Percentiles rank a stretch among this genome's conserved stretches.
Evolutionary conservation across 2,329 filamentous ascomycete genomes (phyloP).

Genomic region (Diplodia mutila): DNA sequence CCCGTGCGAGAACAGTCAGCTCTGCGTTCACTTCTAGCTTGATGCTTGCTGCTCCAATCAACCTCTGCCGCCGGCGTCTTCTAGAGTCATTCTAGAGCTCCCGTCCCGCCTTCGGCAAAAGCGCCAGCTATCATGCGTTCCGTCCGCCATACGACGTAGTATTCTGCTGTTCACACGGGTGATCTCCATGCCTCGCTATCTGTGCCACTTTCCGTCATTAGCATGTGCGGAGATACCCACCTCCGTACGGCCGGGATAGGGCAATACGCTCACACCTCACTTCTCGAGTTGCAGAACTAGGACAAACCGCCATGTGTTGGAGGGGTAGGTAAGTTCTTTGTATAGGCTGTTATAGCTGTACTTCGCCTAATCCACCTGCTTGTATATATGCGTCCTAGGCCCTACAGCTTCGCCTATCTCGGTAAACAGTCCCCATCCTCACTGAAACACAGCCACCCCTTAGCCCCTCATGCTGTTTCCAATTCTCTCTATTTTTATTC

Average conservation of each 20-base stretch:
- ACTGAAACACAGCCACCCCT: background rate
- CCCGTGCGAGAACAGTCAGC: background rate
- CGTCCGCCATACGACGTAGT: background rate
- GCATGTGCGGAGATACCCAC: constrained; percentile 4
- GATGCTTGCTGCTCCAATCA: constrained; percentile 12
- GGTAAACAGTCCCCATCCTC: background rate
- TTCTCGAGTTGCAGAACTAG: background rate
- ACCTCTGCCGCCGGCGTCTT: constrained; percentile 19
- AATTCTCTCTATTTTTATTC: background rate
- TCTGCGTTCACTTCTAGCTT: background rate
- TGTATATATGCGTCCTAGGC: background rate
- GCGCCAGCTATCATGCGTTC: constrained; percentile 3
- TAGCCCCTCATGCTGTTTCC: background rate
- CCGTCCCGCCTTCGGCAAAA: background rate
- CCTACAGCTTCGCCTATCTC: constrained; percentile 1
- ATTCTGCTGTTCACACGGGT: background rate
- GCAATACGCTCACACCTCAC: background rate
- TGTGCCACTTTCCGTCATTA: background rate
- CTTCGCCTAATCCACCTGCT: background rate
- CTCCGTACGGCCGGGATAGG: background rate
- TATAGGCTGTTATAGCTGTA: constrained; percentile 7
- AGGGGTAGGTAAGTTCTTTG: background rate
- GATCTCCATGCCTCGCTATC: constrained; percentile 10
- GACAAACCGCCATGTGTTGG: background rate
- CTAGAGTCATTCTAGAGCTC: constrained; percentile 15